Evolutionary conservation across 176 grass and related monocot species (phyloP), one percentile per base, ranked within the genome.

Genomic region (Ensete glaucum): DNA sequence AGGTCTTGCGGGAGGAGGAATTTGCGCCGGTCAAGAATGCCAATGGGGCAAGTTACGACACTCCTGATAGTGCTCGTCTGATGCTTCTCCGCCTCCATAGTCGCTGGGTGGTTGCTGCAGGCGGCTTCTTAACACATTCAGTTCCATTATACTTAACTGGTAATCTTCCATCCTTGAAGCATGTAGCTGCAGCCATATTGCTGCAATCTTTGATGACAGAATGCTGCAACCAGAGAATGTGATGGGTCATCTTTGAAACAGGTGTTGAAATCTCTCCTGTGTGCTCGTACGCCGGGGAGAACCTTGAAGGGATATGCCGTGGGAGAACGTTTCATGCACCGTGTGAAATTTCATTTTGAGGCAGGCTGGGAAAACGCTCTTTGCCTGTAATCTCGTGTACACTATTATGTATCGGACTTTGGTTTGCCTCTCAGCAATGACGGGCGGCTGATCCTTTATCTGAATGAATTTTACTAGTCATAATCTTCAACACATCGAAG

Each of bases 21-120:
- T 96, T 96, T 87, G 89, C 93, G 50, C 89, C 89, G 23, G 87
- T 96, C 29, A 92, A 96, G 85, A 96, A 92, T 90, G 93, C 93
- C 75, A 92, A 92, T 25, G 93, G 89, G 26, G 76, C 87, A 70
- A 83, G 76, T 71, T 83, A 96, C 57, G 93, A 92, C 82, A 96
- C 89, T 54, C 93, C 93, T 71, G 87, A 96, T 54, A 90, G 77
- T 27, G 85, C 89, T 58, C 82, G 71, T 56, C 82, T 90, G 69
- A 92, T 96, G 93, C 81, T 96, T 52, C 93, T 96, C 66, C 87
- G 89, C 50, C 93, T 96, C 70, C 93, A 96, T 72, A 96, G 89
- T 73, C 79, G 85, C 52, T 96, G 89, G 93, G 93, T 96, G 6
- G 89, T 96, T 76, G 87, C 93, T 55, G 93, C 89, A 27, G 93